Base-by-base conservation (phyloP, 371 early-diverging fungal species). In the Capillidium rhysosporum region DNA sequence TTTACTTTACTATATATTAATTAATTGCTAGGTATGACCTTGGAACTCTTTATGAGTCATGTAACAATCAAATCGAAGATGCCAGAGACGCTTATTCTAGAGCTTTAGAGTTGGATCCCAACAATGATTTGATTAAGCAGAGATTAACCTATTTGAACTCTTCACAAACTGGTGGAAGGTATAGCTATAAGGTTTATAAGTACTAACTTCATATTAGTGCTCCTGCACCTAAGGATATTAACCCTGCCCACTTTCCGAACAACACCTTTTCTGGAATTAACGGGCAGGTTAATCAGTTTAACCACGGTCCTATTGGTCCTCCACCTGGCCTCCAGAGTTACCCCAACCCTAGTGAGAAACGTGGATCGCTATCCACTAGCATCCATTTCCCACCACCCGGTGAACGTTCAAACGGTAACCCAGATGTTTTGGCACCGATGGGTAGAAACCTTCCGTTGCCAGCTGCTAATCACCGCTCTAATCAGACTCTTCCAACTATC, bases 1-100 rank as follows among this genome's bases (percentile, higher is more conserved):
- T 21, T 10, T 7, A 28, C 21, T 14, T 9, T 28, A 14, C 29
- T 7, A 10, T 24, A 29, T 2, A 12, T 47, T 29, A 24, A 29
- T 10, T 43, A 9, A 53, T 16, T 53, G 29, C 4, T 25, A 56
- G 56, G 56, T 69, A 79, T 57, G 86, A 98, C 60, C 68, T 98
- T 5, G 98, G 98, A 1, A 92, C 91, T 0, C 71, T 98, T 1
- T 98, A 98, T 63, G 98, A 98, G 61, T 79, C 90, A 0, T 95
- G 97, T 69, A 93, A 95, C 66, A 93, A 92, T 66, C 97, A 98
- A 64, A 77, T 90, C 38, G 76, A 77, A 56, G 98, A 98, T 65
- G 98, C 98, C 0, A 68, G 95, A 39, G 96, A 98, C 60, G 98
- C 98, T 0, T 98, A 96, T 66, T 76, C 84, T 52, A 80, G 89